Evolutionary conservation across 2,329 filamentous ascomycete species (phyloP).

Genomic region (Phialemoniopsis sp.): DNA sequence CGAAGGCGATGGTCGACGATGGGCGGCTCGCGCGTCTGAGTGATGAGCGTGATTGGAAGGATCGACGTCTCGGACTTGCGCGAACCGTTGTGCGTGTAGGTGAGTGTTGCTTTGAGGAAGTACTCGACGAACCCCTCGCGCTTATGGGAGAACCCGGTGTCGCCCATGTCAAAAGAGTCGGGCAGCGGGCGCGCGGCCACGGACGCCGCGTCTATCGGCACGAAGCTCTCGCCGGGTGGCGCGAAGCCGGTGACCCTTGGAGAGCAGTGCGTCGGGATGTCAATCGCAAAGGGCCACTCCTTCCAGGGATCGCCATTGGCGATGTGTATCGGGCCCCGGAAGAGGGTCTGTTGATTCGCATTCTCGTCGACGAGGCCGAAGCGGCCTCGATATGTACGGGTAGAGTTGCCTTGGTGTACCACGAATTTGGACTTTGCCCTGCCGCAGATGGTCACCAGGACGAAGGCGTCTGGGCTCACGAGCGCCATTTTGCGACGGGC

Average conservation of each 20-base stretch:
- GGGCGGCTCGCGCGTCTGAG: background rate
- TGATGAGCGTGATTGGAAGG: background rate
- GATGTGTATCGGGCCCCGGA: slow-evolving; percentile 1
- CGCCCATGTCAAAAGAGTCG: background rate
- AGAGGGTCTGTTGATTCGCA: background rate
- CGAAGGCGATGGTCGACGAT: background rate
- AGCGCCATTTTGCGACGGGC: background rate
- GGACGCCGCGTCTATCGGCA: background rate
- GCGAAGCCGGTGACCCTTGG: background rate
- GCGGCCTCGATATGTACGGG: slow-evolving; percentile 1
- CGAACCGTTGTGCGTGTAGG: background rate
- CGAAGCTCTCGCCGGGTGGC: background rate
- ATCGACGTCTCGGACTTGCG: background rate
- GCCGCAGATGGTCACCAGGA: slow-evolving; percentile 1
- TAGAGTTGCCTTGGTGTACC: background rate
- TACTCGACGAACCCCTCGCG: slow-evolving; percentile 1
- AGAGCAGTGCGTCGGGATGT: slow-evolving; percentile 1
- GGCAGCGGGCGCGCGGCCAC: background rate
- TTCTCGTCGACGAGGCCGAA: slow-evolving; percentile 1
- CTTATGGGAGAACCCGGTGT: background rate
- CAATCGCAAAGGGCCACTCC: slow-evolving; percentile 1
- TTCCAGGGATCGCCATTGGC: background rate
- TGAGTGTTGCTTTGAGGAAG: background rate
- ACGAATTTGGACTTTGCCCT: slow-evolving; percentile 1
- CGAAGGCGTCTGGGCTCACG: background rate